Conservation (phyloP, 1,139 yeast species). For the Taphrina populina region DNA sequence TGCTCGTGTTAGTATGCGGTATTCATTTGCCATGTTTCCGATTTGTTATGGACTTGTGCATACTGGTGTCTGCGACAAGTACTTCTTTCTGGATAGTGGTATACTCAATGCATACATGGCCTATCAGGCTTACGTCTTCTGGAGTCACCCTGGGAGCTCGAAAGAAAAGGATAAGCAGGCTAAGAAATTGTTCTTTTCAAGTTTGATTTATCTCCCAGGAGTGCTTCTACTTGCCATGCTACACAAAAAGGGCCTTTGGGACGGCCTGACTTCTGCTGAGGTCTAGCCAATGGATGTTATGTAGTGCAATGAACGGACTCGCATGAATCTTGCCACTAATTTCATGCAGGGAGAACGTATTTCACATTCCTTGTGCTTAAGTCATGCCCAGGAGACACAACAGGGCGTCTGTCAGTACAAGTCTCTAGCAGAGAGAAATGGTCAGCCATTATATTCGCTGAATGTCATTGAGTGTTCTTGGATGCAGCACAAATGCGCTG, state of each 20-base stretch:
- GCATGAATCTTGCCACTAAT: neutral
- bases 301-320: neutral
- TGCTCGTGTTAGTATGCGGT: slow-evolving; percentile 89
- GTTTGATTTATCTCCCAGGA: slow-evolving; percentile 91
- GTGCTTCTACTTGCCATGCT: slow-evolving; percentile 86
- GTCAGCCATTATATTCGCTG: too few species aligned
- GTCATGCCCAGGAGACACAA: too few species aligned
- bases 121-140: slow-evolving; percentile 74
- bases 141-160: slow-evolving; percentile 49
- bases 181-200: slow-evolving; percentile 85
- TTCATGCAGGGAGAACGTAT: too few species aligned
- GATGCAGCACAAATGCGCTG: too few species aligned
- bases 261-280: slow-evolving; percentile 41
- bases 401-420: too few species aligned
- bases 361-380: too few species aligned
- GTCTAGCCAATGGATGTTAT: neutral
- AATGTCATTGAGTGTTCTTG: too few species aligned
- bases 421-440: too few species aligned
- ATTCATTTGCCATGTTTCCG: slow-evolving; percentile 88
- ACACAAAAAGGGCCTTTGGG: slow-evolving; percentile 96
- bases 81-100: slow-evolving; percentile 75
- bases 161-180: slow-evolving; percentile 55
- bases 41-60: slow-evolving; percentile 80
- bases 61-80: slow-evolving; percentile 78
- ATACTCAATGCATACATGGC: slow-evolving; percentile 83